Evolutionary conservation across 179 eudicot genomes (phyloP).

Genomic region (Corrigiola litoralis): DNA sequence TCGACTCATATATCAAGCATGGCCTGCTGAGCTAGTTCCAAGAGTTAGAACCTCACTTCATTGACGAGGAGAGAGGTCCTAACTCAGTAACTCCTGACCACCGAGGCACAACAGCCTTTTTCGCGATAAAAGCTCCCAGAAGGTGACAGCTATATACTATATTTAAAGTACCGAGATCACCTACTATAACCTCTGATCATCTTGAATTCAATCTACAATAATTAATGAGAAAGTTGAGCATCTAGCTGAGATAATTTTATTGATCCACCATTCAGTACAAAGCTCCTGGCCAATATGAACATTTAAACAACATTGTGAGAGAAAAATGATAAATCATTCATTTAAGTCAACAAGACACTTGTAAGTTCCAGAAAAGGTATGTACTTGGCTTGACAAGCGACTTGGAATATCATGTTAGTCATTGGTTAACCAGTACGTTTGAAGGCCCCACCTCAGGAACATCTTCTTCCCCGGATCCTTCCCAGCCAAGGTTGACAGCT

Average conservation of each 20-base stretch:
- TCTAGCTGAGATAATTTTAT: slow-evolving; percentile 7
- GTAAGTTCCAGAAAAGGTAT: slow-evolving; percentile 10
- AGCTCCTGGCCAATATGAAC: neutral
- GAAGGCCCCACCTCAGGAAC: slow-evolving; percentile 18
- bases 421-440: slow-evolving; percentile 21
- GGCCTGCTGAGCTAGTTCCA: too few species aligned
- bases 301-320: neutral
- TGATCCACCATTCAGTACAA: slow-evolving; percentile 4
- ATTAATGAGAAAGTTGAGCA: neutral
- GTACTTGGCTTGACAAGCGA: slow-evolving; percentile 14
- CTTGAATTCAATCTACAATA: neutral
- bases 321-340: slow-evolving; percentile 12
- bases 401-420: slow-evolving; percentile 11
- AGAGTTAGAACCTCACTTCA: too few species aligned
- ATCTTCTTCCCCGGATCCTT: slow-evolving; percentile 20
- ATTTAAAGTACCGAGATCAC: too few species aligned
- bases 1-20: too few species aligned
- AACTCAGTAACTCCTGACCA: too few species aligned
- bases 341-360: neutral
- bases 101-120: too few species aligned
- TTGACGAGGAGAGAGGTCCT: too few species aligned
- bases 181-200: neutral
- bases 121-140: too few species aligned
- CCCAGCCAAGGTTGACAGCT: slow-evolving; percentile 39
- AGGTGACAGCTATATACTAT: too few species aligned